A percentile compares a stretch with the other conserved stretches of the same genome.
phyloP scores from a whole-genome alignment of 257 asterid genomes.

The Fraxinus anomala region DNA sequence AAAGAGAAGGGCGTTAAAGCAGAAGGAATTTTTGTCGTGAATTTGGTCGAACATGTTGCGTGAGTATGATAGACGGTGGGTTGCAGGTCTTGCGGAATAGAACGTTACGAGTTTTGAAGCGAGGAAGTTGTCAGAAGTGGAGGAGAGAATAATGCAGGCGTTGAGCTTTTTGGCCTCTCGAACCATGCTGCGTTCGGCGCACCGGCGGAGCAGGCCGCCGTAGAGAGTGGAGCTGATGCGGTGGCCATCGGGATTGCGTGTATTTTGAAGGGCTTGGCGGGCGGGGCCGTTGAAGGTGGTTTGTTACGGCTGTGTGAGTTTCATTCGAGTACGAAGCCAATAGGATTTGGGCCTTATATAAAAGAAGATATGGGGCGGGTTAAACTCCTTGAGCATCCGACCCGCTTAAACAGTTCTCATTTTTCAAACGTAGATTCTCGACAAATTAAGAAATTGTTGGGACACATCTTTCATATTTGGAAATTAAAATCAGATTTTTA shows the following conservation, averaged over 20 bases:
- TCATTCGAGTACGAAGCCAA: constrained; percentile 30
- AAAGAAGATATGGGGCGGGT: too few species aligned
- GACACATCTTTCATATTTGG: too few species aligned
- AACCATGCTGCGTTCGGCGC: constrained; percentile 56
- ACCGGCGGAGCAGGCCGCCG: constrained; percentile 63
- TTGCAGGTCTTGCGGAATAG: constrained; percentile 34
- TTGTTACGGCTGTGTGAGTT: constrained; percentile 24
- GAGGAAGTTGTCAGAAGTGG: constrained; percentile 68
- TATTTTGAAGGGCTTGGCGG: constrained; percentile 36
- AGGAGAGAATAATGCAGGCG: constrained; percentile 53
- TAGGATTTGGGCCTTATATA: too few species aligned
- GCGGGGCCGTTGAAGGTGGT: too few species aligned
- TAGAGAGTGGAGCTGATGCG: constrained; percentile 49
- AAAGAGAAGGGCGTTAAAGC: constrained; percentile 78
- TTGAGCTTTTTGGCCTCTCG: constrained; percentile 76
- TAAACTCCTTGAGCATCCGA: too few species aligned
- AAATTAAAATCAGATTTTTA: too few species aligned
- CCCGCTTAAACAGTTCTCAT: too few species aligned
- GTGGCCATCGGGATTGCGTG: constrained; percentile 21
- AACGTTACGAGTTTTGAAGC: constrained; percentile 75
- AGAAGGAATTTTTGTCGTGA: constrained; percentile 59
- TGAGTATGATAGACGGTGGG: constrained; percentile 41
- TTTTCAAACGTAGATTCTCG: too few species aligned
- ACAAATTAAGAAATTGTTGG: too few species aligned
- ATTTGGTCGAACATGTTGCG: constrained; percentile 81